Conservation (phyloP, 169 alveolate genomes). For the Eimeria tenella region DNA sequence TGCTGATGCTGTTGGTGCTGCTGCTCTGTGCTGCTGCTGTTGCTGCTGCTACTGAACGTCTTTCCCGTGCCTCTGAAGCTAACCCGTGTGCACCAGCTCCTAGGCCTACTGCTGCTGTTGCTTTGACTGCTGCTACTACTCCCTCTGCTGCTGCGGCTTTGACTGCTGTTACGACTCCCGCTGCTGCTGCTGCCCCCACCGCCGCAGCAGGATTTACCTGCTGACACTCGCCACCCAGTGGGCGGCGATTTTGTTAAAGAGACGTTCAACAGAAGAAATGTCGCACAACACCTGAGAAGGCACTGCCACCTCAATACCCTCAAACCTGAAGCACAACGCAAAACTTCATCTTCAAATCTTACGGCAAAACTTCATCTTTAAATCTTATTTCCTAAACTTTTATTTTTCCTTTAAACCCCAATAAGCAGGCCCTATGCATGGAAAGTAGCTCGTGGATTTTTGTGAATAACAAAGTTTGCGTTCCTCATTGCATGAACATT, state of each 20-base stretch:
- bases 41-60: too few species aligned
- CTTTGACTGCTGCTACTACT: neutral
- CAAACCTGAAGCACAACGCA: slow-evolving; percentile 2
- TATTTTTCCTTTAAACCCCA: neutral
- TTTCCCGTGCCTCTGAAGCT: too few species aligned
- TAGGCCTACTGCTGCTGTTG: neutral
- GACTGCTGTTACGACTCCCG: neutral
- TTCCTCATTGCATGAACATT: too few species aligned
- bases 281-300: slow-evolving; percentile 20
- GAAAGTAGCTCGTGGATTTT: too few species aligned
- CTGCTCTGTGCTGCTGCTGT: too few species aligned
- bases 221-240: neutral
- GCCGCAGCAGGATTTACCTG: neutral
- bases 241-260: neutral
- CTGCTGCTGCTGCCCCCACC: neutral
- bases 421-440: too few species aligned
- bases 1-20: too few species aligned
- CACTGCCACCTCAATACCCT: slow-evolving; percentile 18
- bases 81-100: neutral
- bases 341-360: neutral
- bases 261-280: neutral
- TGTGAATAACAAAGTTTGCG: too few species aligned
- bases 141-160: too few species aligned
- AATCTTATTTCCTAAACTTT: neutral
- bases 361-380: neutral